Conservation (phyloP, 2,329 filamentous ascomycete genomes). For the Colletotrichum tropicale region DNA sequence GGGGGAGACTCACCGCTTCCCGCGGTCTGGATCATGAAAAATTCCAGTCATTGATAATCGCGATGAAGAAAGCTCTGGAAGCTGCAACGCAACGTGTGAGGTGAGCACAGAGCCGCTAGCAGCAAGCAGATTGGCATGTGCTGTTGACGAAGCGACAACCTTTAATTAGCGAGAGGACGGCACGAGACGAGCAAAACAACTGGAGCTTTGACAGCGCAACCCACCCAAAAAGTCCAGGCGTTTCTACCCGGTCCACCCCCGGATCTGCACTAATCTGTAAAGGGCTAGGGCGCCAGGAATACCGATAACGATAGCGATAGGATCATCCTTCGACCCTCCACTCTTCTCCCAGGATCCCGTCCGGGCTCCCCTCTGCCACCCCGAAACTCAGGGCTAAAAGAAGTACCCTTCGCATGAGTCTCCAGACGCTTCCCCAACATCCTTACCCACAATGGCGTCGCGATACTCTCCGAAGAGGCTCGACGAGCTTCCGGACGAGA, state of each 20-base stretch:
- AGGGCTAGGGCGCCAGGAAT: background rate
- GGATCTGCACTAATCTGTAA: constrained; percentile 13
- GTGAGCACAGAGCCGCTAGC: background rate
- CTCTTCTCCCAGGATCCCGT: constrained; percentile 6
- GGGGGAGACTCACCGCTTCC: background rate
- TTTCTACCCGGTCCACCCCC: constrained; percentile 17
- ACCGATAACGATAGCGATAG: constrained; percentile 19
- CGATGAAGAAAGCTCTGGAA: background rate
- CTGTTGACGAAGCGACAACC: background rate
- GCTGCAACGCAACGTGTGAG: background rate
- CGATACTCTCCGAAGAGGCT: constrained; percentile 29
- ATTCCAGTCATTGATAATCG: background rate
- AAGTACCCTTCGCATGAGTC: background rate
- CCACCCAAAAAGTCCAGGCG: constrained; percentile 15
- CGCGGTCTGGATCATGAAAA: background rate
- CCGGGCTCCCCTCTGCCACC: constrained; percentile 11
- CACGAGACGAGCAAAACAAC: background rate
- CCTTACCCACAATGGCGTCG: constrained; percentile 23
- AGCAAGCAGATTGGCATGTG: background rate
- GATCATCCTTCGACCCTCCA: constrained; percentile 16
- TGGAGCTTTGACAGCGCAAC: constrained; percentile 12
- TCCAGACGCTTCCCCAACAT: background rate
- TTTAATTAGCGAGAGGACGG: background rate
- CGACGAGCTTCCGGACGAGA: constrained; percentile 66
- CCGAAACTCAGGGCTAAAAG: background rate